phyloP scores from a whole-genome alignment of 768 basidiomycete species.

The Aureoboletus auriporus region DNA sequence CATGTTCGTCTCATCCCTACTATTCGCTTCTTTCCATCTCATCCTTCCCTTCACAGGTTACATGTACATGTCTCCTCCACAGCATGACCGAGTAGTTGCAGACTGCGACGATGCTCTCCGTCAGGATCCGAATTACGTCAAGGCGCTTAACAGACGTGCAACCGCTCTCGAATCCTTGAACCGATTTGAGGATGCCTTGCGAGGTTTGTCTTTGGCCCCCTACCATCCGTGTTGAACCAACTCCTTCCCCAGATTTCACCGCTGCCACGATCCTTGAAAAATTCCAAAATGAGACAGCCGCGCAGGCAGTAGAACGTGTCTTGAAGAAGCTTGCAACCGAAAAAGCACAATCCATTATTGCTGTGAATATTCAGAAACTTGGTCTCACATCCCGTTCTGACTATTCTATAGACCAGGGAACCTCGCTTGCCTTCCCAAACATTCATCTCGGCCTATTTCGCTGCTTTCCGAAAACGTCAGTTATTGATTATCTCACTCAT shows the following conservation, averaged over 20 bases:
- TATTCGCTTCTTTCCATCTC: background rate
- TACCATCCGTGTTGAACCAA: background rate
- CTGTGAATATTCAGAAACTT: constrained; percentile 37
- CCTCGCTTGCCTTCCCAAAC: constrained; percentile 83
- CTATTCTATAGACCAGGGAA: constrained; percentile 50
- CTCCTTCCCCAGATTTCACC: constrained; percentile 68
- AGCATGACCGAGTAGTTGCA: constrained; percentile 74
- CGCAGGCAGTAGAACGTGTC: constrained; percentile 86
- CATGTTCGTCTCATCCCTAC: constrained; percentile 54
- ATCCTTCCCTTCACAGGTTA: constrained; percentile 52
- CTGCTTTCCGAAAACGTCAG: constrained; percentile 90
- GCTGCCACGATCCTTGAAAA: constrained; percentile 94
- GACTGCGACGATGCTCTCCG: constrained; percentile 90
- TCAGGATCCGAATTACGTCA: constrained; percentile 82
- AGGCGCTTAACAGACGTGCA: constrained; percentile 86
- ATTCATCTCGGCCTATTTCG: constrained; percentile 93
- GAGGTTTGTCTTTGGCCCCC: constrained; percentile 47
- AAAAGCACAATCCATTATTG: constrained; percentile 69
- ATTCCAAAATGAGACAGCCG: constrained; percentile 79
- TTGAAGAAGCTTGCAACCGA: constrained; percentile 75
- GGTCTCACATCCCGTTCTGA: background rate
- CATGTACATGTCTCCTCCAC: constrained; percentile 84
- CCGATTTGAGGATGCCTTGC: constrained; percentile 68
- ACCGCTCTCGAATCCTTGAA: constrained; percentile 77
- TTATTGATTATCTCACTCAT: background rate